A percentile compares a stretch with the other conserved stretches of the same genome.
These are phyloP conservation scores for Zygosaccharomyces siamensis DNA, from an alignment of 805 yeast species.

Conservation along the genomic window DNA sequence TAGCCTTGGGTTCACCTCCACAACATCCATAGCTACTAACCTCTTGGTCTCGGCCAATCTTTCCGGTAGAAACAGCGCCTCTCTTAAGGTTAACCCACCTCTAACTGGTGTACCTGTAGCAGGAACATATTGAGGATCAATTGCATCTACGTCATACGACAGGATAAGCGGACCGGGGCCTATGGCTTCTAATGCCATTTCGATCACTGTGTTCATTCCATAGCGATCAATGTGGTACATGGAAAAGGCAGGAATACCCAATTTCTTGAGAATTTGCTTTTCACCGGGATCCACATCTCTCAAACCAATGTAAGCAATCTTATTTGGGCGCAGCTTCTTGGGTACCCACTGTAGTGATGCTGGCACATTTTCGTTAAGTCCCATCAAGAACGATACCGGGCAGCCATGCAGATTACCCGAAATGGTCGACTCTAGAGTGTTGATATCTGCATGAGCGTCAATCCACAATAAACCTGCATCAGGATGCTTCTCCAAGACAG, in stretches of 20 bases:
- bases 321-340: conserved; percentile 54
- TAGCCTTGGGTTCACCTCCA: conserved; percentile 87
- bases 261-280: conserved; percentile 62
- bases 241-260: conserved; percentile 77
- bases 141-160: conserved; percentile 94
- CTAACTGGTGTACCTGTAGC: conserved; percentile 98
- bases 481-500: conserved; percentile 71
- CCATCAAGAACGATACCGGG: conserved; percentile 88
- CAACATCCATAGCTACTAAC: conserved; percentile 82
- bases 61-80: conserved; percentile 88
- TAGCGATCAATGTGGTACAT: conserved; percentile 95
- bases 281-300: conserved; percentile 91
- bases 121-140: conserved; percentile 90
- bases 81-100: conserved; percentile 92
- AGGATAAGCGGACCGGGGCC: conserved; percentile 75
- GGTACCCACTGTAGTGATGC: conserved; percentile 80
- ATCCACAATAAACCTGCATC: conserved; percentile 92
- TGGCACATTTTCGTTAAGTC: conserved; percentile 61
- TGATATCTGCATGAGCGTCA: conserved; percentile 97
- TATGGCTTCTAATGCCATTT: conserved; percentile 77
- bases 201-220: conserved; percentile 87
- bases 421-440: conserved; percentile 75
- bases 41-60: conserved; percentile 88
- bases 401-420: conserved; percentile 96
- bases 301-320: conserved; percentile 87